Base-by-base conservation (phyloP, 495 filamentous ascomycete genomes). In the Aspergillus heteromorphus region DNA sequence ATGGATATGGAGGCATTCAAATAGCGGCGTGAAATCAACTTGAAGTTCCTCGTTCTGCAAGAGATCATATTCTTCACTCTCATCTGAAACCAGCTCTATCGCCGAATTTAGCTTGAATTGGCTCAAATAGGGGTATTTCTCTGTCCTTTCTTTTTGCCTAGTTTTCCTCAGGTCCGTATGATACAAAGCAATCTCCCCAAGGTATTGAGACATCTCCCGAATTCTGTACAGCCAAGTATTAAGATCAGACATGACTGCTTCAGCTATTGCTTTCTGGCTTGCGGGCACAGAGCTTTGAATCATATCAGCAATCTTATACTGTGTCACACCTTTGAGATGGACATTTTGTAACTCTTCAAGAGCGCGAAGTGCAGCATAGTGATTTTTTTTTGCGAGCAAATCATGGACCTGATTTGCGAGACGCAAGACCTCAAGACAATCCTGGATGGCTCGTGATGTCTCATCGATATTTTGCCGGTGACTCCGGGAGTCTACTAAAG, bases 211-310 rank as follows among this genome's bases (percentile, higher is more conserved):
- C 30, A 91, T 95, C 67, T 97, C 95, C 53, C 95, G 84, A 55
- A 99, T 95, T 25, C 89, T 85, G 65, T 85, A 97, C n/a, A 99
- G 76, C 93, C 93, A 99, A 1, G 89, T 96, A 67, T 97, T 97
- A 31, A 99, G 71, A 70, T 99, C 93, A 1, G 83, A 86, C 95
- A 97, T 97, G 53, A 99, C 93, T 2, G 90, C 89, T 61, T 97
- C 92, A 2, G 92, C 91, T 51, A 99, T 95, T 23, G 92, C 83
- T 58, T 86, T 89, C 64, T 96, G 91, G 2, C 91, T 96, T 7
- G 91, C 84, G 5, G 93, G 93, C 4, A 97, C 90, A 0, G 91
- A 96, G 61, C 88, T 88, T 68, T 95, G 91, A 55, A 99, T 97
- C 78, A 96, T 82, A 51, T 95, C 89, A 20, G 95, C 95, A 51